Conservation (phyloP, 2,329 filamentous ascomycete genomes). For the Beauveria sp. region DNA sequence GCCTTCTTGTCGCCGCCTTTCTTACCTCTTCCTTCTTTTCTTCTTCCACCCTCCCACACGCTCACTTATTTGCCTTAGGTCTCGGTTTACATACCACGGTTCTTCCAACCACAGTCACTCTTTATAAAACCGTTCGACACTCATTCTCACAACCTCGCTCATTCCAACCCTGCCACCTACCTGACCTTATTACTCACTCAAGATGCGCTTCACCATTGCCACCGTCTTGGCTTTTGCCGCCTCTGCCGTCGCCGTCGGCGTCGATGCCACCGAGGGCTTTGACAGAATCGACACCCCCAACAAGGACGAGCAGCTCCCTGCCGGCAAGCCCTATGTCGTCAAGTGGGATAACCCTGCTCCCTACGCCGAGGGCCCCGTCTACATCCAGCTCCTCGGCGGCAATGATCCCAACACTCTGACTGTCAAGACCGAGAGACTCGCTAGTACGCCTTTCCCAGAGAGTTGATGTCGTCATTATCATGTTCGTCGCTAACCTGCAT, state of each 20-base stretch:
- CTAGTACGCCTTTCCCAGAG: slow-evolving; percentile 36
- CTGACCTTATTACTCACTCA: slow-evolving; percentile 21
- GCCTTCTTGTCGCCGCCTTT: background rate
- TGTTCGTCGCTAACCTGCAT: background rate
- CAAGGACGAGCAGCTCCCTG: slow-evolving; percentile 33
- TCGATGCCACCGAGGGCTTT: slow-evolving; percentile 44
- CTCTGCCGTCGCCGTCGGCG: slow-evolving; percentile 34
- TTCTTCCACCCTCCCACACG: background rate
- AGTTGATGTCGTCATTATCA: too few relatives aligned
- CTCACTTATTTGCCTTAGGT: background rate
- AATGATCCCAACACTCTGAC: slow-evolving; percentile 33
- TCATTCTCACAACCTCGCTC: background rate
- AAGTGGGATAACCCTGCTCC: slow-evolving; percentile 38
- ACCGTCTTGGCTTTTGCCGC: slow-evolving; percentile 44
- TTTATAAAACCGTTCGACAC: background rate
- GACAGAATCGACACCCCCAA: slow-evolving; percentile 43
- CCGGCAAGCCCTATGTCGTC: slow-evolving; percentile 43
- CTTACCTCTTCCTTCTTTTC: background rate
- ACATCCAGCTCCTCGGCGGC: slow-evolving; percentile 49
- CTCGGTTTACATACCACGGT: background rate
- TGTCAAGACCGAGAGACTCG: slow-evolving; percentile 32
- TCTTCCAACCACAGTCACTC: slow-evolving; percentile 3
- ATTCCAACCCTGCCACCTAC: background rate
- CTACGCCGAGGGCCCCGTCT: slow-evolving; percentile 37
- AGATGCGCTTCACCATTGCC: slow-evolving; percentile 47